Base-by-base conservation (phyloP, 2,329 filamentous ascomycete genomes). In the Tolypocladium amazonense region DNA sequence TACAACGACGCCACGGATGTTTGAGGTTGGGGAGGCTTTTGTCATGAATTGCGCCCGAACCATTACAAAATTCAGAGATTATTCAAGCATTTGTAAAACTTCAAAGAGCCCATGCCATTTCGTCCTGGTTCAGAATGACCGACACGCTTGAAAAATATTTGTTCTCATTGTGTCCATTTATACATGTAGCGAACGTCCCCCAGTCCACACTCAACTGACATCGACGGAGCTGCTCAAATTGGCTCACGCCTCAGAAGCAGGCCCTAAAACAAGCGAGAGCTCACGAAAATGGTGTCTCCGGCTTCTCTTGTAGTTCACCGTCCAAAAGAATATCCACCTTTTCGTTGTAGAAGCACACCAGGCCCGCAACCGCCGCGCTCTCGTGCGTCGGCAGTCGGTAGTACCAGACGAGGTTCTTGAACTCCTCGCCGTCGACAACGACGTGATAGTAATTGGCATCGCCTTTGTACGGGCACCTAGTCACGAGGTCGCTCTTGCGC, bases 401-500 rank as follows among this genome's bases (percentile, higher is more conserved):
- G 60, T 80, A 87, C 86, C 86, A 89, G 1, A 86, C 76, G 3
- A 84, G 58, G 65, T 88, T 79, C 62, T 77, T 73, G 38, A 75
- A 71, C 59, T 72, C 67, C 27, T 76, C 69, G 0, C 73, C 79
- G 5, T 76, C 69, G 0, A 85, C 63, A 0, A 77, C 75, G 0
- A 87, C 71, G 59, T 83, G 65, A 63, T 86, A 87, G 61, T 88
- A 89, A 59, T 81, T 76, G 0, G 86, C 86, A 58, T 81, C 77
- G 1, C 86, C 86, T 67, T 89, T 89, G 65, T 89, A 89, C 2
- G 87, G 86, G 69, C 86, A 89, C 58, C 75, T 72, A 0, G 83
- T 86, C n/a, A 68, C 70, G 0, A 80, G 82, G 1, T 73, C 67
- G 64, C 83, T 87, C 8, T 75, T 75, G 0, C 71, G 69, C 12